Evolutionary conservation across 306 rosid genomes (phyloP).

Genomic region (Medicago lupulina): DNA sequence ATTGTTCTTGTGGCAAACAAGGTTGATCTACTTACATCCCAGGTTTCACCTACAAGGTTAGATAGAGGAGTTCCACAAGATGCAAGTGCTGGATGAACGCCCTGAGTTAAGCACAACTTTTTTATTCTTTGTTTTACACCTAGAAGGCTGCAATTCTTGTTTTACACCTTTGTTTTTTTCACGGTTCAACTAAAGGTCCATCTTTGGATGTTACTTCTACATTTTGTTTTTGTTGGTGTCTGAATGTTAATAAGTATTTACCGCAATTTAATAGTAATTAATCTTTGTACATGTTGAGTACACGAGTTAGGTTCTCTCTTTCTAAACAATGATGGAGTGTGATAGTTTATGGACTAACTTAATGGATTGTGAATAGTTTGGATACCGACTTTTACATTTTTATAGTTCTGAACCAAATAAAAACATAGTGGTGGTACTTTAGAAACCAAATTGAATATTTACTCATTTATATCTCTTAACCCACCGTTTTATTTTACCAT

Average conservation of each 20-base stretch:
- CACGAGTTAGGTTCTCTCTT: background rate
- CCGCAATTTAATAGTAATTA: too few relatives aligned
- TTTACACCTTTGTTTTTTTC: too few relatives aligned
- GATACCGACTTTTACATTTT: background rate
- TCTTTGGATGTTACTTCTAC: too few relatives aligned
- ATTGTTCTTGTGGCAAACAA: constrained; percentile 90
- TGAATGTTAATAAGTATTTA: too few relatives aligned
- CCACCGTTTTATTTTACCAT: background rate
- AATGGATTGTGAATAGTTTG: background rate
- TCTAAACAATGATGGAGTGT: background rate
- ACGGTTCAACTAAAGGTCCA: too few relatives aligned
- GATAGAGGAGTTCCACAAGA: constrained; percentile 83
- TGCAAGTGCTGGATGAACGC: constrained; percentile 71
- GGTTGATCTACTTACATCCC: constrained; percentile 77
- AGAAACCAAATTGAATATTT: background rate
- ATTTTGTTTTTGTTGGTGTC: too few relatives aligned
- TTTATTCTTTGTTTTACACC: too few relatives aligned
- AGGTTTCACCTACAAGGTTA: constrained; percentile 78
- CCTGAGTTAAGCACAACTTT: too few relatives aligned
- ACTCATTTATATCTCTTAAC: background rate
- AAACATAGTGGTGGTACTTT: background rate
- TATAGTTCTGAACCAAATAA: background rate
- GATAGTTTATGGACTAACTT: background rate
- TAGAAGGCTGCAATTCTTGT: too few relatives aligned
- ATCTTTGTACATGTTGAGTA: background rate